These are phyloP conservation scores for Casuarina cunninghamiana DNA, from an alignment of 306 rosid species.

Conservation along the genomic window DNA sequence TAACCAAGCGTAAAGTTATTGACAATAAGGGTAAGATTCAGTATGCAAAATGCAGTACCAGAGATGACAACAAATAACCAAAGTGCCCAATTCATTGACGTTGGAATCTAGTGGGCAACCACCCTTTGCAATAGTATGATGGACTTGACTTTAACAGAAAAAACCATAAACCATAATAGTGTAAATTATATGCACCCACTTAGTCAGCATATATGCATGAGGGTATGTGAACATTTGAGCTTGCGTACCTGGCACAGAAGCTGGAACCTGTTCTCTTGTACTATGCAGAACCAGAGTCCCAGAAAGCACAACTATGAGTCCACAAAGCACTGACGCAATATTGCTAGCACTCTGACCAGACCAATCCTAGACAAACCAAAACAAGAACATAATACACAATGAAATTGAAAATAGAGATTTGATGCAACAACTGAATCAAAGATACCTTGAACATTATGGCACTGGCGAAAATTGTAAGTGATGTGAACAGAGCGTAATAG, in stretches of 20 bases:
- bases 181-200: not conserved
- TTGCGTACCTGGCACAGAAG: conserved; percentile 59
- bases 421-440: conserved; percentile 18
- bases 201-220: not conserved
- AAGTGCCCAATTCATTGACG: conserved; percentile 1
- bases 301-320: conserved; percentile 79
- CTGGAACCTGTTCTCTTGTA: conserved; percentile 67
- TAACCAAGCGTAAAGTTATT: no score
- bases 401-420: not conserved
- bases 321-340: conserved; percentile 81
- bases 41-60: not conserved
- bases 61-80: not conserved
- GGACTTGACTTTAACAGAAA: not conserved
- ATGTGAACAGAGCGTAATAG: conserved; percentile 89
- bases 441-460: conserved; percentile 92
- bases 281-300: conserved; percentile 82
- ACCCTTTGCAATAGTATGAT: not conserved
- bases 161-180: not conserved
- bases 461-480: conserved; percentile 86
- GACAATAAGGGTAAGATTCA: not conserved
- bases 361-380: conserved; percentile 59
- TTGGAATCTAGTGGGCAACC: not conserved
- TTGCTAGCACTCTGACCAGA: conserved; percentile 87
- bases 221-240: not conserved
- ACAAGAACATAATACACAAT: not conserved